A percentile compares a stretch with the other conserved stretches of the same genome.
These are phyloP conservation scores for Metschnikowia chrysomelidarum DNA, from an alignment of 805 yeast species.

Conservation along the genomic window DNA sequence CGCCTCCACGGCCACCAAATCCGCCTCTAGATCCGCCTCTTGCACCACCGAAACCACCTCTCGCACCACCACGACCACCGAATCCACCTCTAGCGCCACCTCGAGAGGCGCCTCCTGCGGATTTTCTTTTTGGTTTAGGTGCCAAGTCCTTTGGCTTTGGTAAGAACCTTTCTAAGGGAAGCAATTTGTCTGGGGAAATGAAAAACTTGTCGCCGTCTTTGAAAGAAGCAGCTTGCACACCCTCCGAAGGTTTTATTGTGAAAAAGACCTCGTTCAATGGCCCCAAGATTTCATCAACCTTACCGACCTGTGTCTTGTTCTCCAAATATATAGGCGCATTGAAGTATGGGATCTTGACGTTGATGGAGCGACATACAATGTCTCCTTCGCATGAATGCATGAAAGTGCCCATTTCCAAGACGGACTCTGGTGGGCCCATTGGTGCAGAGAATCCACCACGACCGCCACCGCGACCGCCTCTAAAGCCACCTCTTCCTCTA, in stretches of 20 bases:
- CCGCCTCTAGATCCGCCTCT: slow-evolving; percentile 37
- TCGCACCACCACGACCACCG: slow-evolving; percentile 32
- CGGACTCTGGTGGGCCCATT: slow-evolving; percentile 93
- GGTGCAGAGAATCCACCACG: slow-evolving; percentile 75
- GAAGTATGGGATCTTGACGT: slow-evolving; percentile 93
- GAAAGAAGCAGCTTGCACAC: slow-evolving; percentile 91
- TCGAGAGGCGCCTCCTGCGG: slow-evolving; percentile 49
- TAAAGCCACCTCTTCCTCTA: slow-evolving; percentile 61
- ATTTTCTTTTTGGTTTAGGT: slow-evolving; percentile 75
- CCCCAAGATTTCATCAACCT: slow-evolving; percentile 97
- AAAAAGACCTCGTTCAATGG: slow-evolving; percentile 97
- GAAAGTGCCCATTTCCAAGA: slow-evolving; percentile 92
- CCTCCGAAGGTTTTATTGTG: slow-evolving; percentile 94
- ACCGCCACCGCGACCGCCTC: slow-evolving; percentile 65
- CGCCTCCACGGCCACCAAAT: slow-evolving; percentile 25
- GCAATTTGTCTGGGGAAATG: slow-evolving; percentile 91
- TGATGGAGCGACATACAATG: slow-evolving; percentile 92
- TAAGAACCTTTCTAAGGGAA: slow-evolving; percentile 94
- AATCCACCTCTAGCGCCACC: slow-evolving; percentile 41
- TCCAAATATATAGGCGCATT: slow-evolving; percentile 98
- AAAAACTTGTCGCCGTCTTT: slow-evolving; percentile 94
- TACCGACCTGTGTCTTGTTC: slow-evolving; percentile 94
- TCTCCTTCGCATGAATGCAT: slow-evolving; percentile 95
- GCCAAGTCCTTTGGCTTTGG: slow-evolving; percentile 92
- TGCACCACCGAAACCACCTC: slow-evolving; percentile 36